Conservation (phyloP, 192 early-diverging fungal species). For the Coemansia sp. region DNA sequence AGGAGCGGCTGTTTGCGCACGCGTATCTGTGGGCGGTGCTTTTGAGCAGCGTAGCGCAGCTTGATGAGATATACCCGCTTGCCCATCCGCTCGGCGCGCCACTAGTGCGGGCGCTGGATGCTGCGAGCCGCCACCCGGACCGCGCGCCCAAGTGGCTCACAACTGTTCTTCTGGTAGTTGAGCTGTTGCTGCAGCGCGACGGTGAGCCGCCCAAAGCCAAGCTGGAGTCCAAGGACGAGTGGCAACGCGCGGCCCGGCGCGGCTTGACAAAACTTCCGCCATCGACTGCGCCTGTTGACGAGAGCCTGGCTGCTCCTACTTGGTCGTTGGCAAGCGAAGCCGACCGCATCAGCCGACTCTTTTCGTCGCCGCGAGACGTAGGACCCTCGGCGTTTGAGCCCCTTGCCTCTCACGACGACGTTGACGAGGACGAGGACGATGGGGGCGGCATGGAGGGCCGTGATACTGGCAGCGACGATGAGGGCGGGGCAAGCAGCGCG, state of each 20-base stretch:
- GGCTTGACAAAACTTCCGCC: constrained; percentile 46
- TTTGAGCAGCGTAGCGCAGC: constrained; percentile 23
- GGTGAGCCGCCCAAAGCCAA: constrained; percentile 18
- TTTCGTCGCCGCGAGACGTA: constrained; percentile 1
- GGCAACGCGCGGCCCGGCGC: constrained; percentile 38
- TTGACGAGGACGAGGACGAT: constrained; percentile 1
- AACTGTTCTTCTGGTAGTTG: constrained; percentile 31
- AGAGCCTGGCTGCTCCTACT: background rate
- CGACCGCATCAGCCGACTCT: constrained; percentile 4
- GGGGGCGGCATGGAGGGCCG: background rate
- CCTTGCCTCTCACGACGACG: constrained; percentile 1
- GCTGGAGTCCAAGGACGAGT: constrained; percentile 26
- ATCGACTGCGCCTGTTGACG: constrained; percentile 14
- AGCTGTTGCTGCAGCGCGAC: constrained; percentile 46
- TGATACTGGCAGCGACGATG: background rate
- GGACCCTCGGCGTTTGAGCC: constrained; percentile 22
- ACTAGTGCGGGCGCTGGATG: constrained; percentile 27
- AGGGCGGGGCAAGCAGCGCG: background rate
- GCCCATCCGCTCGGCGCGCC: constrained; percentile 8
- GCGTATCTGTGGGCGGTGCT: constrained; percentile 46
- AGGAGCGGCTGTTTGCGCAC: constrained; percentile 40
- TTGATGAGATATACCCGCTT: constrained; percentile 39
- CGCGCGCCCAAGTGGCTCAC: constrained; percentile 35
- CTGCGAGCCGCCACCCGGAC: constrained; percentile 21
- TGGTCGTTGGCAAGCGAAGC: background rate